phyloP scores from a whole-genome alignment of 352 stramenopile species.

The Phytophthora pinifolia region DNA sequence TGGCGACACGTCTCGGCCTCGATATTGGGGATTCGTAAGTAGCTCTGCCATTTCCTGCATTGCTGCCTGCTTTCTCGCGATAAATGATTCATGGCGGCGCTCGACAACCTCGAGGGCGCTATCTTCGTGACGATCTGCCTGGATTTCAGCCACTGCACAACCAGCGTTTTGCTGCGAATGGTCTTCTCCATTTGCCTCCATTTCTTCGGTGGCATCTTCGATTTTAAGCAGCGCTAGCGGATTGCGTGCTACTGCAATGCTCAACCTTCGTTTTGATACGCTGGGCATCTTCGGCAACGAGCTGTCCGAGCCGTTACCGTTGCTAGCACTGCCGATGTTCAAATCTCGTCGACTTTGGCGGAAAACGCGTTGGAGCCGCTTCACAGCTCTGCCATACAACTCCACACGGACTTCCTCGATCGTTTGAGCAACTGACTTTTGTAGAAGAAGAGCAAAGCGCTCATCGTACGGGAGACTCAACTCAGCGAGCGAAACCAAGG shows the following conservation, averaged over 20 bases:
- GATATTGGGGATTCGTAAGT: conserved; percentile 24
- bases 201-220: conserved; percentile 9
- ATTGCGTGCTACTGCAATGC: conserved; percentile 18
- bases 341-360: conserved; percentile 37
- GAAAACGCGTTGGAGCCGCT: conserved; percentile 66
- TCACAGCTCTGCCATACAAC: conserved; percentile 61
- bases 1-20: conserved; percentile 7
- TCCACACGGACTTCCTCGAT: conserved; percentile 63
- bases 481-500: conserved; percentile 45
- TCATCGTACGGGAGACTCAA: conserved; percentile 46
- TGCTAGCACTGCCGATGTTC: conserved; percentile 7
- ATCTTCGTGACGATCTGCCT: conserved; percentile 9
- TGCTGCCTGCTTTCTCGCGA: conserved; percentile 24
- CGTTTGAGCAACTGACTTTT: conserved; percentile 43
- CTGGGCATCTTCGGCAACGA: conserved; percentile 22
- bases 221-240: conserved; percentile 17
- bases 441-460: conserved; percentile 43
- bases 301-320: background rate
- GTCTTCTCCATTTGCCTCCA: conserved; percentile 6
- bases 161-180: conserved; percentile 7
- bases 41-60: conserved; percentile 31
- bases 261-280: conserved; percentile 19
- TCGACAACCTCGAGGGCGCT: conserved; percentile 9
- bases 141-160: conserved; percentile 6
- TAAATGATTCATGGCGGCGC: conserved; percentile 22